Percentiles rank a stretch among this genome's conserved stretches.
phyloP scores from a whole-genome alignment of 306 rosid species.

The Lathyrus oleraceus region DNA sequence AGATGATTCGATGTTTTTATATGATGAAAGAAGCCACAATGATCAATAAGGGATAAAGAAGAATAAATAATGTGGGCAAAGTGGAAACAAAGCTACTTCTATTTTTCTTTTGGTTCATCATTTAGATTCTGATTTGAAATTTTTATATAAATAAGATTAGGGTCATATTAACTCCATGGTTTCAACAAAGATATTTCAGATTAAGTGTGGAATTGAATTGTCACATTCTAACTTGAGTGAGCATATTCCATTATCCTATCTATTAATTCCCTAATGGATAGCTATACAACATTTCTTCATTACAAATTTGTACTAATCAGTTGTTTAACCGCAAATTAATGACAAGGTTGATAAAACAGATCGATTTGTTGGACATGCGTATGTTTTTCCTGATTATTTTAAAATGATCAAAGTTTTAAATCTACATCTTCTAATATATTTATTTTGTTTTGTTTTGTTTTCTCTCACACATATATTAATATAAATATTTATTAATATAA shows the following conservation, averaged over 20 bases:
- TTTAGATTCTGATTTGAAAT: slow-evolving; percentile 4
- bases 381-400: no score
- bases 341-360: no score
- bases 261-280: not conserved
- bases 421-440: no score
- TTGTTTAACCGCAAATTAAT: no score
- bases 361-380: no score
- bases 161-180: not conserved
- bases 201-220: slow-evolving; percentile 3
- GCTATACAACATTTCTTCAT: not conserved
- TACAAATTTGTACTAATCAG: not conserved
- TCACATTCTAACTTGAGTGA: slow-evolving; percentile 1
- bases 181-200: slow-evolving; percentile 13
- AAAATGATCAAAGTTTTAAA: no score
- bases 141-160: slow-evolving; percentile 12
- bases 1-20: slow-evolving; percentile 36
- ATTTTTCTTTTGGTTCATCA: slow-evolving; percentile 48
- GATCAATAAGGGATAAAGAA: slow-evolving; percentile 36
- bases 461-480: no score
- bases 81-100: slow-evolving; percentile 48
- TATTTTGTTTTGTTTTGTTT: no score
- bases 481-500: no score
- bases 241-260: slow-evolving; percentile 32
- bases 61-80: slow-evolving; percentile 46
- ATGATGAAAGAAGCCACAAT: slow-evolving; percentile 44